phyloP scores from a whole-genome alignment of 164 flowering plant species.

The Vitis rupestris region DNA sequence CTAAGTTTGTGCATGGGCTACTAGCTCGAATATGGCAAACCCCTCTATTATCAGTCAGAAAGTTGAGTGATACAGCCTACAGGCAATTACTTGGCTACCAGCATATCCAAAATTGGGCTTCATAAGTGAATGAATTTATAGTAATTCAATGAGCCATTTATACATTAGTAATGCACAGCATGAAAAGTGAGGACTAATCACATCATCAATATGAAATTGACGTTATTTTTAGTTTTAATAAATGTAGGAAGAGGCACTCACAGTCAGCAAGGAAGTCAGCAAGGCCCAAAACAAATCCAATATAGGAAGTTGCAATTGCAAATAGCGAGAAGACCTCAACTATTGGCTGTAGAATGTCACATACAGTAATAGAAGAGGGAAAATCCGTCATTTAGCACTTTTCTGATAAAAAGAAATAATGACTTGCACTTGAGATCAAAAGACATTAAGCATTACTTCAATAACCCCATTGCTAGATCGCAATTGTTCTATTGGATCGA shows the following conservation, averaged over 20 bases:
- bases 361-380: not conserved
- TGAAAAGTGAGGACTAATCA: not conserved
- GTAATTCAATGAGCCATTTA: not conserved
- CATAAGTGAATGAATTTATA: not conserved
- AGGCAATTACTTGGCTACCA: not conserved
- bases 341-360: conserved; percentile 63
- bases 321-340: conserved; percentile 79
- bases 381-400: not conserved
- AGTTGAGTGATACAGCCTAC: not conserved
- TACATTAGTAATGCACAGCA: not conserved
- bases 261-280: conserved; percentile 90
- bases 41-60: too few relatives aligned
- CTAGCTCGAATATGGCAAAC: too few relatives aligned
- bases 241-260: conserved; percentile 36
- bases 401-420: not conserved
- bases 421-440: not conserved
- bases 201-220: not conserved
- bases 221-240: not conserved
- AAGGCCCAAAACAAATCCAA: conserved; percentile 94
- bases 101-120: not conserved
- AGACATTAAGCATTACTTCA: conserved; percentile 27
- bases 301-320: conserved; percentile 90
- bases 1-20: too few relatives aligned
- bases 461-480: conserved; percentile 67
- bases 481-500: conserved; percentile 76